These are phyloP conservation scores for Diaporthe humulicola DNA, from an alignment of 2,329 filamentous ascomycete species.

Conservation along the genomic window DNA sequence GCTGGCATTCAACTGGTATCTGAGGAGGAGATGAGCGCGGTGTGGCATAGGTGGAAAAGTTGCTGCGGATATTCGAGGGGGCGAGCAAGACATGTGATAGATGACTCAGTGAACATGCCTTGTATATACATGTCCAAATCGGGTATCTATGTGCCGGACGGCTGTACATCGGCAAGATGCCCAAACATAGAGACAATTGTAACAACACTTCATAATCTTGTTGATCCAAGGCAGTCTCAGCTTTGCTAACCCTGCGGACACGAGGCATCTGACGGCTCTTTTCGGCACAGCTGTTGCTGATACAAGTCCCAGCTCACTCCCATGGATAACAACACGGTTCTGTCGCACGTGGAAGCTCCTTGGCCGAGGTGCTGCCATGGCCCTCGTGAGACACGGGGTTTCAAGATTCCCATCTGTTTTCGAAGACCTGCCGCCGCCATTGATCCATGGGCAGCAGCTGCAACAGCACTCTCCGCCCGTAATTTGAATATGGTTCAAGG, in stretches of 20 bases:
- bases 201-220: constrained; percentile 27
- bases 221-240: background rate
- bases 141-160: background rate
- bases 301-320: background rate
- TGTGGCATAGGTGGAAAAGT: background rate
- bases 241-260: background rate
- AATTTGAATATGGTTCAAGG: background rate
- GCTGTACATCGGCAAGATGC: constrained; percentile 22
- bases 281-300: background rate
- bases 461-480: no score
- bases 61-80: background rate
- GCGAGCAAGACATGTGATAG: constrained; percentile 2
- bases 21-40: constrained; percentile 76
- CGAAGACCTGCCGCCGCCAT: background rate
- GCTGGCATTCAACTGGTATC: constrained; percentile 94
- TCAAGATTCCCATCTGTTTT: background rate
- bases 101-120: constrained; percentile 4
- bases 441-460: background rate
- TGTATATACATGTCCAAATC: constrained; percentile 31
- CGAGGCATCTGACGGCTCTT: background rate
- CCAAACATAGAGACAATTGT: constrained; percentile 26
- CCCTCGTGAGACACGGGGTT: background rate
- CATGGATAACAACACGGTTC: background rate
- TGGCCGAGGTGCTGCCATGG: background rate
- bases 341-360: background rate